A percentile compares a stretch with the other conserved stretches of the same genome.
These are phyloP conservation scores for Euphrasia arctica DNA, from an alignment of 305 asterid genomes.

Conservation along the genomic window DNA sequence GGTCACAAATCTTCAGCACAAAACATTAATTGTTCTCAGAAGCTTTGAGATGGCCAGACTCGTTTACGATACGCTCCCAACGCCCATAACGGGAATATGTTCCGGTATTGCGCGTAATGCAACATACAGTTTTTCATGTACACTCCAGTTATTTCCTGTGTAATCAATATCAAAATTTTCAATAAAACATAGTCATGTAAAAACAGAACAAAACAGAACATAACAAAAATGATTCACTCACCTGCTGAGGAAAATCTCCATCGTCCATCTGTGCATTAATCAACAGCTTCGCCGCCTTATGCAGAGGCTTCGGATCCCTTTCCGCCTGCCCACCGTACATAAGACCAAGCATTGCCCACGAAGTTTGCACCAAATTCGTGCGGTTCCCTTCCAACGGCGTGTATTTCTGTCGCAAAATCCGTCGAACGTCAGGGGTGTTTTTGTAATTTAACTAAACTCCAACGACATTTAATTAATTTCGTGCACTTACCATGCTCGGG, in stretches of 20 bases:
- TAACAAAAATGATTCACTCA: slow-evolving; percentile 32
- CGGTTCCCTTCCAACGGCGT: slow-evolving; percentile 67
- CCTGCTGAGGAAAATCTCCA: slow-evolving; percentile 91
- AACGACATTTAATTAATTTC: neutral
- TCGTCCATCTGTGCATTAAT: slow-evolving; percentile 74
- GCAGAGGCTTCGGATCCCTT: slow-evolving; percentile 68
- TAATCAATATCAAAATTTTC: too few relatives aligned
- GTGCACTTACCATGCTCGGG: slow-evolving; percentile 59
- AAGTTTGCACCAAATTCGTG: slow-evolving; percentile 75
- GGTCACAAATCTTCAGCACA: too few relatives aligned
- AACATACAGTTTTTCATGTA: slow-evolving; percentile 73
- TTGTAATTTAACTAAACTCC: neutral
- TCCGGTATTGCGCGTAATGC: slow-evolving; percentile 58
- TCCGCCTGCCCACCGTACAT: slow-evolving; percentile 74
- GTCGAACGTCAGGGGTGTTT: neutral
- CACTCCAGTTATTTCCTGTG: slow-evolving; percentile 65
- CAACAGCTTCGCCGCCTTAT: slow-evolving; percentile 70
- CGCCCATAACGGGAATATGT: slow-evolving; percentile 63
- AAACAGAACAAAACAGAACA: neutral
- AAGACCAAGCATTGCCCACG: slow-evolving; percentile 92
- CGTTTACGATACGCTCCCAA: slow-evolving; percentile 63
- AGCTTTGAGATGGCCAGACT: slow-evolving; percentile 40
- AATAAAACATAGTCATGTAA: too few relatives aligned
- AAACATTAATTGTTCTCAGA: slow-evolving; percentile 8
- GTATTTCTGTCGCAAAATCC: slow-evolving; percentile 47